Base-by-base conservation (phyloP, 2,329 filamentous ascomycete species). In the Setomelanomma holmii region DNA sequence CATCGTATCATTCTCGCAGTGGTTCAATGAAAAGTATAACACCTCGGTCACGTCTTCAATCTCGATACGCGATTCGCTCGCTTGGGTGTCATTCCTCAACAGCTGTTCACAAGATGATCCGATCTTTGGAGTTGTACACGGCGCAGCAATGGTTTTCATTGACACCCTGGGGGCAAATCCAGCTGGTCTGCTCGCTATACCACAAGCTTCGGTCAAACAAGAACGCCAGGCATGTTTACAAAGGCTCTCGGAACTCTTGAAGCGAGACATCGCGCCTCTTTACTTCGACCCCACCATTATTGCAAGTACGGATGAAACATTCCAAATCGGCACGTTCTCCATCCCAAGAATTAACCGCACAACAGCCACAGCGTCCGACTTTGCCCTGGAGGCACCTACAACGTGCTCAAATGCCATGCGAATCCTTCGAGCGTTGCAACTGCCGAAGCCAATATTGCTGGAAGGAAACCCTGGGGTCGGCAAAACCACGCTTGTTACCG, bases 401-500 rank as follows among this genome's bases (percentile, higher is more conserved):
- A 98, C 95, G 1, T 87, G 89, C 53, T 82, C 88, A 43, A 99
- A 99, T 69, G 89, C 89, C 0, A 93, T 98, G 86, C 85, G 95
- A 70, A 89, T 99, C 24, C 84, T 96, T 49, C 87, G 95, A 56
- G 96, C 93, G 12, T 79, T 99, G 55, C 92, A 96, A 67, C 86
- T 96, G 48, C 82, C 86, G 45, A 97, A 97, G 70, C 93, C 95
- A 2, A 93, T 99, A 47, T 82, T 99, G 5, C 84, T 99, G 2
- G 95, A 99, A 78, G 95, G 96, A 30, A 97, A 90, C 64, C 95
- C 95, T n/a, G 95, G 95, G 71, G 95, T 99, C 19, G 95, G 95
- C 49, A 99, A 99, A 79, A 99, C 95, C 0, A 96, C 93, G 1
- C 82, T 99, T 12, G 86, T 99, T 19, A 88, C 89, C 40, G 93